Evolutionary conservation across 2,329 filamentous ascomycete genomes (phyloP), one percentile per base, ranked within the genome.

Genomic region (Pseudocercospora vitis): DNA sequence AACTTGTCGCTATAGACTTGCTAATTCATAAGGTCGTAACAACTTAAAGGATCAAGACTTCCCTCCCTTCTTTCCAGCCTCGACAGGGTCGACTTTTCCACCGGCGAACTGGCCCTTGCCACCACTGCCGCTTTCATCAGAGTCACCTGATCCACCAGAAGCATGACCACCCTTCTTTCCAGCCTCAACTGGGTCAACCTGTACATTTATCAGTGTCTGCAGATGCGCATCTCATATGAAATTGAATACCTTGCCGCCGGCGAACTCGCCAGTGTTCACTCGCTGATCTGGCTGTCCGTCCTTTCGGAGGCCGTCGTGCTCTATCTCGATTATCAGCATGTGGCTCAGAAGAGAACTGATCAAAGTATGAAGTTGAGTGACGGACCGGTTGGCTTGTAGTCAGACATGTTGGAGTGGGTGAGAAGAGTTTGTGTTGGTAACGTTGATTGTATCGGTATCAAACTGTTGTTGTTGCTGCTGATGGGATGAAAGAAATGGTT

Each of bases 231-330:
- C 4, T 14, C 7, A 3, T 3, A 24, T 18, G 19, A 16, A 24
- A 31, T 29, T 3, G 7, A 8, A 9, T 28, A 45, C 42, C 42
- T 45, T 45, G 55, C 72, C 72, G 14, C 71, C 67, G 49, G 72
- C 72, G 50, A 74, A 74, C 60, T 73, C 67, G 49, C 72, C 72
- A 52, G 72, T 74, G 49, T 68, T 68, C 46, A 75, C 71, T 53
- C 73, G 69, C 62, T 70, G 65, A 58, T 75, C 73, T 48, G 70
- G 71, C 47, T 70, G 68, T 48, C 73, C 72, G 59, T 75, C 73
- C 62, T 74, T 65, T 60, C 71, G 71, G 53, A 74, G 68, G 54
- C 73, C 73, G 60, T 67, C 69, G 62, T 75, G 71, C 66, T 75
- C 71, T 71, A 52, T 18, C 24, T n/a, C 6, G 19, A 11, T 8